Conservation (phyloP, 495 filamentous ascomycete genomes). For the Lasiosphaeria ovina region DNA sequence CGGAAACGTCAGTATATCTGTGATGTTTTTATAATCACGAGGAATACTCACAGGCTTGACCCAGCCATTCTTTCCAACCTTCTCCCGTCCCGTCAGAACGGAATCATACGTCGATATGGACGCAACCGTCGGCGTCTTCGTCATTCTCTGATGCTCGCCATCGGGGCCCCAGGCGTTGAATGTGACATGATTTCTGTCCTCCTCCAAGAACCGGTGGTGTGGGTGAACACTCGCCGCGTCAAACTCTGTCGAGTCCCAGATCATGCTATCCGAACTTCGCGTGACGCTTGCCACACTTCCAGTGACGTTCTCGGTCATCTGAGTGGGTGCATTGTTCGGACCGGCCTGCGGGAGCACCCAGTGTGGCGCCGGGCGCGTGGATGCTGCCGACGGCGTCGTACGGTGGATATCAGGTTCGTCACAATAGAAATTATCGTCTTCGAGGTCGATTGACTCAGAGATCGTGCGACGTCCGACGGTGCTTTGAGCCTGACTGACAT, state of each 20-base stretch:
- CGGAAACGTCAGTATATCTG: not conserved
- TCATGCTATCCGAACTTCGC: not conserved
- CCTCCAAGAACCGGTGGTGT: too few relatives aligned
- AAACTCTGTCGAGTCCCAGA: not conserved
- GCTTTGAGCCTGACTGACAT: too few relatives aligned
- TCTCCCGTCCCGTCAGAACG: not conserved
- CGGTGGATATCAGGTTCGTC: too few relatives aligned
- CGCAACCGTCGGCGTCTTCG: conserved; percentile 7
- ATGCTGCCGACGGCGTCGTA: too few relatives aligned
- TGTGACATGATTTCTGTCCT: not conserved
- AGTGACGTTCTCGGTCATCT: too few relatives aligned
- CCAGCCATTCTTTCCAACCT: conserved; percentile 14
- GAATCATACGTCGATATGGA: not conserved
- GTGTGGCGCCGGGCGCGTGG: too few relatives aligned
- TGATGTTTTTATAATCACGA: not conserved
- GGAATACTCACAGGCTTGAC: conserved; percentile 16
- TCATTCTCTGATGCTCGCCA: conserved; percentile 11
- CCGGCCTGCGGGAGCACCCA: too few relatives aligned
- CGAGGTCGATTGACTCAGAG: too few relatives aligned
- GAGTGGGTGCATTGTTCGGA: too few relatives aligned
- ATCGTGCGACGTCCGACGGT: too few relatives aligned
- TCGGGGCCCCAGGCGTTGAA: conserved; percentile 22
- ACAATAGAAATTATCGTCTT: too few relatives aligned
- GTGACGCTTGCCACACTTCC: too few relatives aligned
- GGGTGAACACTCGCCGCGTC: not conserved